Conservation (phyloP, 768 basidiomycete species). For the Lepiota subincarnata region DNA sequence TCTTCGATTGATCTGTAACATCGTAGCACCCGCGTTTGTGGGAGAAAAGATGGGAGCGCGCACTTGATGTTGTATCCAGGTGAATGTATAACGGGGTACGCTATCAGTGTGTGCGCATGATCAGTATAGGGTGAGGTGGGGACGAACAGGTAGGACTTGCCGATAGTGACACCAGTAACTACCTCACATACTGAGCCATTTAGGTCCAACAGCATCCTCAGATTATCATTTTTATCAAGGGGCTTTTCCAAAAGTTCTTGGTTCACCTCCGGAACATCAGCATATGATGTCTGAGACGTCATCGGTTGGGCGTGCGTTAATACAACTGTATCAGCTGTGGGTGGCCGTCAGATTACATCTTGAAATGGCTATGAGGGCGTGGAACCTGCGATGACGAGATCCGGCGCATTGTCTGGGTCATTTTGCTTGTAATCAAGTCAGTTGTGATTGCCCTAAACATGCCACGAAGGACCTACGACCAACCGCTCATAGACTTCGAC, state of each 20-base stretch:
- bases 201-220: constrained; percentile 83
- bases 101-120: constrained; percentile 27
- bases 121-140: not conserved
- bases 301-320: constrained; percentile 68
- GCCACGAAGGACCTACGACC: constrained; percentile 22
- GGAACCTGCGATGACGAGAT: constrained; percentile 63
- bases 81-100: constrained; percentile 68
- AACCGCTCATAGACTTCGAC: constrained; percentile 34
- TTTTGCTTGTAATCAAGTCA: constrained; percentile 61
- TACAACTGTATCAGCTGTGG: constrained; percentile 91
- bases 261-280: constrained; percentile 41
- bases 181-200: constrained; percentile 88
- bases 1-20: constrained; percentile 71
- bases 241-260: constrained; percentile 94
- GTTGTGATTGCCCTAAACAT: constrained; percentile 26
- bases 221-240: constrained; percentile 66
- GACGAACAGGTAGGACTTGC: constrained; percentile 34
- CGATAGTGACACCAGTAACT: constrained; percentile 84
- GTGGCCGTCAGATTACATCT: not conserved
- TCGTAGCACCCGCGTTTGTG: not conserved
- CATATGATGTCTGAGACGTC: constrained; percentile 52
- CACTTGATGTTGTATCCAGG: constrained; percentile 76
- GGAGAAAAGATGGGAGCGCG: constrained; percentile 8
- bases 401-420: constrained; percentile 32
- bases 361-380: not conserved